Conservation (phyloP, 2,329 filamentous ascomycete genomes). For the Trichophyton schoenleinii region DNA sequence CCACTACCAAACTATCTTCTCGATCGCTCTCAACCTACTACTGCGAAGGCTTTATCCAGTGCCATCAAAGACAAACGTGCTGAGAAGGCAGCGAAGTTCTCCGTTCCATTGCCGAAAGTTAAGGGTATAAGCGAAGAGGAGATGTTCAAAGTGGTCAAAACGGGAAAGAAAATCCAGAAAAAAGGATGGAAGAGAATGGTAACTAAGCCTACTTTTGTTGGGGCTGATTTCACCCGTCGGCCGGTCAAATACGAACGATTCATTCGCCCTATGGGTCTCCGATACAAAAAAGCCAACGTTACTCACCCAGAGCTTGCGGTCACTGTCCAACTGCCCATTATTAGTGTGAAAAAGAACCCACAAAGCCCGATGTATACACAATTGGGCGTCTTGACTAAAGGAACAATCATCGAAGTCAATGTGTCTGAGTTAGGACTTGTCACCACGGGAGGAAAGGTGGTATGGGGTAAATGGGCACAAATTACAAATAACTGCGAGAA, state of each 20-base stretch:
- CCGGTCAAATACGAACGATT: conserved; percentile 68
- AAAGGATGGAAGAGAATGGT: conserved; percentile 58
- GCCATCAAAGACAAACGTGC: conserved; percentile 92
- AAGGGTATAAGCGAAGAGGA: conserved; percentile 89
- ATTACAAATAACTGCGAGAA: conserved; percentile 45
- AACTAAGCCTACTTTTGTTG: conserved; percentile 80
- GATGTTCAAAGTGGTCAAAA: conserved; percentile 95
- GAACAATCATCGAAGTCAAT: conserved; percentile 80
- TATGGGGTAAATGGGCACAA: conserved; percentile 79
- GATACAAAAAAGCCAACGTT: conserved; percentile 67
- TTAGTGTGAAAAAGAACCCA: conserved; percentile 71
- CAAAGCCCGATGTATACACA: conserved; percentile 87
- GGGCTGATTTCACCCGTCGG: conserved; percentile 73
- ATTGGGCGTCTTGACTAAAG: conserved; percentile 76
- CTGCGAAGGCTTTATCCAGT: conserved; percentile 62
- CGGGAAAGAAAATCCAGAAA: conserved; percentile 85
- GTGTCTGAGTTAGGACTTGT: conserved; percentile 83
- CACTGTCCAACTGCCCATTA: conserved; percentile 74
- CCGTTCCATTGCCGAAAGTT: conserved; percentile 86
- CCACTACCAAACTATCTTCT: conserved; percentile 88
- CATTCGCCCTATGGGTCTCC: conserved; percentile 59
- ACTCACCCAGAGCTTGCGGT: conserved; percentile 69
- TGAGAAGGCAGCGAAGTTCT: conserved; percentile 89
- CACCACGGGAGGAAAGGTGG: conserved; percentile 82
- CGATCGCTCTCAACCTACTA: conserved; percentile 59